These are phyloP conservation scores for Entrophospora sp. DNA, from an alignment of 192 early-diverging fungal species.

Conservation along the genomic window DNA sequence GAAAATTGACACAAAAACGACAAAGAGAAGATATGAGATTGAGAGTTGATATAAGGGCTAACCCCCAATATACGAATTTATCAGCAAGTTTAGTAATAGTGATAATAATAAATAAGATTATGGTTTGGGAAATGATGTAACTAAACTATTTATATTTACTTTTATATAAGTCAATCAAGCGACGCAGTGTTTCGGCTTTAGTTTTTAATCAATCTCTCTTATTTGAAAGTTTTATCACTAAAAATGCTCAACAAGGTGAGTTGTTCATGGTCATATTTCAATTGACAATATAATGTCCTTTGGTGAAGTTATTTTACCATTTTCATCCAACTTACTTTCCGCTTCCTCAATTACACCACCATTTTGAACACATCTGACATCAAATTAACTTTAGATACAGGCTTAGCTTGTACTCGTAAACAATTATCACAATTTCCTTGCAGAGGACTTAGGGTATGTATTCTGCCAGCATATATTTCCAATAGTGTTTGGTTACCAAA, in stretches of 20 bases:
- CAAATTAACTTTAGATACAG: background rate
- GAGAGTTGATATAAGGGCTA: too few species aligned
- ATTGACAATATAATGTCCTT: background rate
- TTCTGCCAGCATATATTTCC: too few species aligned
- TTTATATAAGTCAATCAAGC: background rate
- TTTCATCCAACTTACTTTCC: background rate
- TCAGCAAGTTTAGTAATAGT: too few species aligned
- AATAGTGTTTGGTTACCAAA: too few species aligned
- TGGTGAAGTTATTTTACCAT: background rate
- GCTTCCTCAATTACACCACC: background rate
- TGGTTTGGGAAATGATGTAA: too few species aligned
- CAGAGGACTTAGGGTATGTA: background rate
- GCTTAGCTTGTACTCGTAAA: background rate
- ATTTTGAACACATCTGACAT: background rate
- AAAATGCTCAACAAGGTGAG: background rate
- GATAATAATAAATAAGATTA: too few species aligned
- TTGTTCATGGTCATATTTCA: background rate
- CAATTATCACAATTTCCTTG: background rate
- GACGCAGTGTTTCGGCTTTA: background rate
- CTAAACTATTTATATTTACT: background rate
- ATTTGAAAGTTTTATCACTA: background rate
- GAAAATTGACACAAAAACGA: too few species aligned
- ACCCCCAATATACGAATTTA: too few species aligned
- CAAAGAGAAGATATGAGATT: too few species aligned
- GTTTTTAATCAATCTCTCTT: background rate